These are phyloP conservation scores for Globisporangium parvum DNA, from an alignment of 352 stramenopile genomes.

Conservation along the genomic window DNA sequence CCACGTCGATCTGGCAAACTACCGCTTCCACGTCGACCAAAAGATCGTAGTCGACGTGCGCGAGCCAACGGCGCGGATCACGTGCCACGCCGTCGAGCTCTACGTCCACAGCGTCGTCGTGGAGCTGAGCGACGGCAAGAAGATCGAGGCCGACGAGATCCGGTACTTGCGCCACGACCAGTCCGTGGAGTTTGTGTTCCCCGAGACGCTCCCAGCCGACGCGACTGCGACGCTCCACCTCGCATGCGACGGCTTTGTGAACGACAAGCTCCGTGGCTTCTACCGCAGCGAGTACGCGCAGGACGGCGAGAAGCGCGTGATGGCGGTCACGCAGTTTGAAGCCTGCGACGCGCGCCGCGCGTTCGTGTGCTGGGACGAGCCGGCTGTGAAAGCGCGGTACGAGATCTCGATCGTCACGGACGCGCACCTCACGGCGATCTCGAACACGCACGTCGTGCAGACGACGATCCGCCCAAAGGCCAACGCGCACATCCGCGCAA, in stretches of 20 bases:
- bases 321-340: slow-evolving; percentile 87
- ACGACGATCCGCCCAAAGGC: slow-evolving; percentile 52
- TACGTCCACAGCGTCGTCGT: slow-evolving; percentile 72
- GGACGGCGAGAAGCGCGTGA: slow-evolving; percentile 88
- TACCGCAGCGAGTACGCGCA: slow-evolving; percentile 93
- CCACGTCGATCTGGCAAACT: slow-evolving; percentile 71
- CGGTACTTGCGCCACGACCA: slow-evolving; percentile 45
- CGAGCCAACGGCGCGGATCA: slow-evolving; percentile 71
- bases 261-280: slow-evolving; percentile 95
- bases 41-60: slow-evolving; percentile 43
- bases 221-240: slow-evolving; percentile 33
- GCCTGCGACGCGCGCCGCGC: slow-evolving; percentile 87
- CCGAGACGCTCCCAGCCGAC: slow-evolving; percentile 25
- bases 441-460: slow-evolving; percentile 94
- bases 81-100: slow-evolving; percentile 94
- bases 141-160: slow-evolving; percentile 38
- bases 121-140: slow-evolving; percentile 20
- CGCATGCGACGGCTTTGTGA: slow-evolving; percentile 66
- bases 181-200: slow-evolving; percentile 54
- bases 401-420: slow-evolving; percentile 91
- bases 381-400: slow-evolving; percentile 94
- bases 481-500: slow-evolving; percentile 47
- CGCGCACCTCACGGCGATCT: slow-evolving; percentile 87
- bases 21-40: slow-evolving; percentile 67
- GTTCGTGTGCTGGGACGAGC: slow-evolving; percentile 98